These are phyloP conservation scores for Exophiala calicioides DNA, from an alignment of 2,329 filamentous ascomycete species.

Conservation along the genomic window DNA sequence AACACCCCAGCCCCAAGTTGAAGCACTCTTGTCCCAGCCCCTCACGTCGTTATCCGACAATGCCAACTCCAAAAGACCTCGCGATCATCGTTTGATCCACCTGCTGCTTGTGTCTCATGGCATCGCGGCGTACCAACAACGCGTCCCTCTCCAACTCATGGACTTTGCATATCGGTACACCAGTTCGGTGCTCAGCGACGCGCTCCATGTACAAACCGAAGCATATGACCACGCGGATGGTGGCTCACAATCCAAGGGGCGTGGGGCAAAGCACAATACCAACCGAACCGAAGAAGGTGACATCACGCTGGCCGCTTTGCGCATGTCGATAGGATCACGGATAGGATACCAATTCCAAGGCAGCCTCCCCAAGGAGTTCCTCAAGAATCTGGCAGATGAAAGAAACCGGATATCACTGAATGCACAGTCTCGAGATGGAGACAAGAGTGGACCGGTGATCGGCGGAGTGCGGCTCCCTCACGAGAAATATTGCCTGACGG, in stretches of 20 bases:
- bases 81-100: slow-evolving; percentile 53
- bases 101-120: slow-evolving; percentile 53
- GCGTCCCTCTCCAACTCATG: slow-evolving; percentile 54
- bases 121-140: slow-evolving; percentile 53
- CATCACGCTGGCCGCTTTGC: slow-evolving; percentile 58
- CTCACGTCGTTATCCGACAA: slow-evolving; percentile 49
- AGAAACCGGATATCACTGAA: slow-evolving; percentile 58
- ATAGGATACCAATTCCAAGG: slow-evolving; percentile 60
- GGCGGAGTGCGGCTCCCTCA: slow-evolving; percentile 61
- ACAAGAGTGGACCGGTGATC: slow-evolving; percentile 40
- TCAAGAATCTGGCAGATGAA: slow-evolving; percentile 59
- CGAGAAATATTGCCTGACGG: slow-evolving; percentile 63
- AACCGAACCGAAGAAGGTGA: slow-evolving; percentile 48
- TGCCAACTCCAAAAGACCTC: slow-evolving; percentile 49
- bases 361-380: slow-evolving; percentile 62
- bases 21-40: slow-evolving; percentile 40
- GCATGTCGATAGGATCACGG: slow-evolving; percentile 62
- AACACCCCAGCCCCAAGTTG: slow-evolving; percentile 22
- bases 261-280: slow-evolving; percentile 38
- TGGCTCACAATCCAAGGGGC: slow-evolving; percentile 34
- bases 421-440: slow-evolving; percentile 35
- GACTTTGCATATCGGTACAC: slow-evolving; percentile 58
- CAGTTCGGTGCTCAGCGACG: slow-evolving; percentile 53
- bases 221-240: slow-evolving; percentile 49
- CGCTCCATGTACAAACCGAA: slow-evolving; percentile 53